phyloP scores from a whole-genome alignment of 768 basidiomycete species.

The Amanita fuliginea region DNA sequence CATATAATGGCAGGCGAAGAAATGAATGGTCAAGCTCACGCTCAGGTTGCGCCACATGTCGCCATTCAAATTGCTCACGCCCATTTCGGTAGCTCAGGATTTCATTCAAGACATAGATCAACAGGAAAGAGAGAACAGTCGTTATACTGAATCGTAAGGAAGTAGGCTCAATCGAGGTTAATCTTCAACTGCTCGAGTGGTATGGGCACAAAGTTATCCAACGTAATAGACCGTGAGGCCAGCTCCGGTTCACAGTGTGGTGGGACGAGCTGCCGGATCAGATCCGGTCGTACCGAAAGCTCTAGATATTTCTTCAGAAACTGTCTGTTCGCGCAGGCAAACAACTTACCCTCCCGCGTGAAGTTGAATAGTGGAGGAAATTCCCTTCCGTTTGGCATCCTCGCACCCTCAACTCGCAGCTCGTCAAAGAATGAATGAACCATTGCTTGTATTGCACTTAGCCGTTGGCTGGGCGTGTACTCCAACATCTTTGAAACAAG shows the following conservation, averaged over 20 bases:
- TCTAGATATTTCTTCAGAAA: slow-evolving; percentile 35
- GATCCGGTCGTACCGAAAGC: slow-evolving; percentile 90
- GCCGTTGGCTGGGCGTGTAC: slow-evolving; percentile 91
- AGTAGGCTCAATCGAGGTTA: slow-evolving; percentile 65
- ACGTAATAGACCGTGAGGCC: slow-evolving; percentile 70
- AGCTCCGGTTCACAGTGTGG: slow-evolving; percentile 84
- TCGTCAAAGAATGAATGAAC: slow-evolving; percentile 97
- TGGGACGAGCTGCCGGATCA: slow-evolving; percentile 88
- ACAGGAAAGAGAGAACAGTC: slow-evolving; percentile 13
- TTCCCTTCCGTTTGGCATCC: slow-evolving; percentile 96
- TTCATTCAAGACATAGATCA: slow-evolving; percentile 38
- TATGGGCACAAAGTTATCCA: slow-evolving; percentile 94
- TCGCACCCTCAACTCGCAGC: slow-evolving; percentile 77
- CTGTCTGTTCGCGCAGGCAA: slow-evolving; percentile 4
- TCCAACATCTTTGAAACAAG: slow-evolving; percentile 91
- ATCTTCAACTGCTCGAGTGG: slow-evolving; percentile 93
- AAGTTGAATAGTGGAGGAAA: slow-evolving; percentile 94
- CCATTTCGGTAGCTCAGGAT: slow-evolving; percentile 10
- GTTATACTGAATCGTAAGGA: slow-evolving; percentile 8
- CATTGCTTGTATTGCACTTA: slow-evolving; percentile 89
- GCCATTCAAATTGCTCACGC: slow-evolving; percentile 13
- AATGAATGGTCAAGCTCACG: not conserved
- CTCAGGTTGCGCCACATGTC: not conserved
- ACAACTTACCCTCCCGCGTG: slow-evolving; percentile 78
- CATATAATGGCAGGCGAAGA: slow-evolving; percentile 5